phyloP scores from a whole-genome alignment of 352 stramenopile genomes.

The Paralagenidium karlingii region DNA sequence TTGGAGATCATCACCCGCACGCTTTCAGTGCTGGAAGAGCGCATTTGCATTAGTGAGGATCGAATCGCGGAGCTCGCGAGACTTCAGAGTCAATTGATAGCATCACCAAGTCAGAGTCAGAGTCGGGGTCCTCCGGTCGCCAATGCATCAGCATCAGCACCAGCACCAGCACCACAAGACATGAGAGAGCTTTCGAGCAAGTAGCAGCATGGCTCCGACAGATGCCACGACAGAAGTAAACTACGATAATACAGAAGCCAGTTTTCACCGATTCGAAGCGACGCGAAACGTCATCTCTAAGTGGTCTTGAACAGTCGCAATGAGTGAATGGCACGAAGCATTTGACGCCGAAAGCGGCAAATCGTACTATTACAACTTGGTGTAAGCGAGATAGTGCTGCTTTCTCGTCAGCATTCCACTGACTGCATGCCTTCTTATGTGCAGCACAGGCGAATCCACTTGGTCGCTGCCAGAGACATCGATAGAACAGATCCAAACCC shows the following conservation, averaged over 20 bases:
- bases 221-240: too few relatives aligned
- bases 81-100: slow-evolving; percentile 29
- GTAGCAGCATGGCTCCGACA: too few relatives aligned
- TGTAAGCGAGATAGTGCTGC: slow-evolving; percentile 13
- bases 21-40: slow-evolving; percentile 70
- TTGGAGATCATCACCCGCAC: slow-evolving; percentile 83
- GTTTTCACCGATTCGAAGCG: too few relatives aligned
- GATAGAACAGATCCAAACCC: slow-evolving; percentile 4
- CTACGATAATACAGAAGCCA: too few relatives aligned
- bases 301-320: too few relatives aligned
- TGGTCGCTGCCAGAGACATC: slow-evolving; percentile 24
- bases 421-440: not conserved
- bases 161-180: slow-evolving; percentile 20
- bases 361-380: slow-evolving; percentile 42
- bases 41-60: slow-evolving; percentile 76
- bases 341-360: slow-evolving; percentile 21
- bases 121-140: too few relatives aligned
- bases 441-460: slow-evolving; percentile 41
- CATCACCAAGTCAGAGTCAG: not conserved
- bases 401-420: not conserved
- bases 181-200: too few relatives aligned
- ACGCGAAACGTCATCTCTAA: too few relatives aligned
- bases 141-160: too few relatives aligned
- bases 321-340: slow-evolving; percentile 29
- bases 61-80: slow-evolving; percentile 46